Evolutionary conservation across 495 filamentous ascomycete genomes (phyloP), one percentile per base, ranked within the genome.

Genomic region (Barbatosphaeria neglecta): DNA sequence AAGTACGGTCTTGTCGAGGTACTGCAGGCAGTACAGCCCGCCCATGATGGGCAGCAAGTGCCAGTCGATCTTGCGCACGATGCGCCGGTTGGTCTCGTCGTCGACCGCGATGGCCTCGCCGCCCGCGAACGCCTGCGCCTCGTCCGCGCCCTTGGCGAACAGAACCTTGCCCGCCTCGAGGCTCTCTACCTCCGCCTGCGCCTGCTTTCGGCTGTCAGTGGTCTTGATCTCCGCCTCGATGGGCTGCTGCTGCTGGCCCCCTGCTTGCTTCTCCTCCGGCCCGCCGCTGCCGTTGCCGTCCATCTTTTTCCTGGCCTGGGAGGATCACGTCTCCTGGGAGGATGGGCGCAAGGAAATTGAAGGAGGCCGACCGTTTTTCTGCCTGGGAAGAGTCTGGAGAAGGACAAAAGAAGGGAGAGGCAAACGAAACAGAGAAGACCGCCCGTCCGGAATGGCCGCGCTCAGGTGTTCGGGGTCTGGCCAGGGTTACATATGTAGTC

Each of bases 1-100:
- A 53, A 77, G 65, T n/a, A 65, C 65, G 47, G 70, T 73, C 53
- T 78, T 78, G 50, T 78, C 74, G 13, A 76, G 53, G 45, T 74
- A 78, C 55, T 74, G 63, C 16, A 63, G 41, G 46, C 73, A 56
- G 50, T 77, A 77, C 1, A 68, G 74, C 4, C 74, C 49, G 23
- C 71, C 67, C 5, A 79, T 54, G 17, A 76, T 51, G 0, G 75
- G 73, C 19, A 77, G 60, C 28, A 79, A 52, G 7, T 64, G 59
- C 4, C 58, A 38, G 48, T 77, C 75, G 44, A 77, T 73, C 52
- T 74, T 75, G 17, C 68, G 54, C 0, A 76, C 47, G 0, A 76
- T 64, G 24, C 44, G 55, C 68, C 24, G 60, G 54, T 7, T 43
- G 20, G 41, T 43, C 7, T 22, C 41, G 8, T 43, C 41, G 41